A percentile compares a stretch with the other conserved stretches of the same genome.
Evolutionary conservation across 768 basidiomycete genomes (phyloP).

Genomic region (Cystobasidium onofrii): DNA sequence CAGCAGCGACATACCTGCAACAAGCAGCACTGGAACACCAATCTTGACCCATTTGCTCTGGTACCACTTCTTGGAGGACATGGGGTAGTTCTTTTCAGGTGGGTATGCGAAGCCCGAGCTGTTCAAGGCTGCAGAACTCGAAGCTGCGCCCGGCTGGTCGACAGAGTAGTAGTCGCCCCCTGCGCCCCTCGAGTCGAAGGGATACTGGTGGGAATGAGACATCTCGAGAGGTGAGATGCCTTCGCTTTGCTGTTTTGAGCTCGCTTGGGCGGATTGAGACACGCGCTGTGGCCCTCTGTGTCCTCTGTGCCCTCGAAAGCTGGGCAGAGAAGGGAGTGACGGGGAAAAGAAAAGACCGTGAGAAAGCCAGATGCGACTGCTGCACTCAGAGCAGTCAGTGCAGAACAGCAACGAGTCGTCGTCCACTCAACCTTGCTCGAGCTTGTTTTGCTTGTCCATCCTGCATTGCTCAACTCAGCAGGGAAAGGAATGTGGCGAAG

Average conservation of each 20-base stretch:
- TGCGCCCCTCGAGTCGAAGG: slow-evolving; percentile 4
- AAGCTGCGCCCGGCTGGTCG: neutral
- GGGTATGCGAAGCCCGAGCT: neutral
- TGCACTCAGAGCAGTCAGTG: too few species aligned
- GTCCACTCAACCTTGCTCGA: neutral
- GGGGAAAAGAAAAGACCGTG: neutral
- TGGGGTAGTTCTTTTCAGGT: neutral
- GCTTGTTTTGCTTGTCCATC: neutral
- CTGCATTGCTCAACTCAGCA: neutral
- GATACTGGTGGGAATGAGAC: slow-evolving; percentile 7
- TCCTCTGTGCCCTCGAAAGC: too few species aligned
- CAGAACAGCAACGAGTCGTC: neutral
- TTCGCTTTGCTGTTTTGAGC: neutral
- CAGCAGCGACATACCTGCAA: neutral
- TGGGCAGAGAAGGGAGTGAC: too few species aligned
- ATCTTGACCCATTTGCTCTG: slow-evolving; percentile 23
- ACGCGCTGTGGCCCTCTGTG: neutral
- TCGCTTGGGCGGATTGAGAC: neutral
- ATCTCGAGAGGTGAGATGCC: neutral
- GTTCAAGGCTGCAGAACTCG: neutral
- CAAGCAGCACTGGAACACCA: slow-evolving; percentile 19
- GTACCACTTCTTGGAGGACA: slow-evolving; percentile 22
- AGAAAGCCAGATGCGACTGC: neutral
- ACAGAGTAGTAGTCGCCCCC: neutral
- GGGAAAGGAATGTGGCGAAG: neutral